A percentile compares a stretch with the other conserved stretches of the same genome.
Evolutionary conservation across 495 filamentous ascomycete species (phyloP).

Genomic region (Venustampulla echinocandica): DNA sequence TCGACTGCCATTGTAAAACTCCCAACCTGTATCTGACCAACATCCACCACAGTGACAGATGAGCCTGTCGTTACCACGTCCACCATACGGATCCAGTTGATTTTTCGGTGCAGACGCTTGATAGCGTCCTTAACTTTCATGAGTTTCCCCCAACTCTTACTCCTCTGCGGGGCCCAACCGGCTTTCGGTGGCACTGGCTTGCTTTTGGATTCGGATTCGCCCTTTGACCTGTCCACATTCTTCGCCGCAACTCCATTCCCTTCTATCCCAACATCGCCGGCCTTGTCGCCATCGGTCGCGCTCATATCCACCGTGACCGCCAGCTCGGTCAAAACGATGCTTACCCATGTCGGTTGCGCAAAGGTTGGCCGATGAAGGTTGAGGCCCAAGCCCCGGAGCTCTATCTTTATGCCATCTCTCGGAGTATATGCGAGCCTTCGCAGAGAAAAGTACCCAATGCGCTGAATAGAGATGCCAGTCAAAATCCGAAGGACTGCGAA

Average conservation of each 20-base stretch:
- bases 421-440: slow-evolving; percentile 83
- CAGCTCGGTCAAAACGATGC: slow-evolving; percentile 74
- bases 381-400: slow-evolving; percentile 81
- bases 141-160: slow-evolving; percentile 69
- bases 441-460: slow-evolving; percentile 84
- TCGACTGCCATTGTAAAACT: slow-evolving; percentile 80
- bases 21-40: slow-evolving; percentile 77
- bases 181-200: slow-evolving; percentile 9
- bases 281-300: slow-evolving; percentile 42
- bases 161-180: slow-evolving; percentile 32
- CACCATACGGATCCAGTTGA: slow-evolving; percentile 82
- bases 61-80: slow-evolving; percentile 83
- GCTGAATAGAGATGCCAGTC: slow-evolving; percentile 92
- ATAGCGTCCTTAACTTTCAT: slow-evolving; percentile 71
- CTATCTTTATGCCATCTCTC: slow-evolving; percentile 76
- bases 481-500: slow-evolving; percentile 89
- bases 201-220: slow-evolving; percentile 15
- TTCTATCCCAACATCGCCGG: slow-evolving; percentile 14
- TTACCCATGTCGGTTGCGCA: slow-evolving; percentile 94
- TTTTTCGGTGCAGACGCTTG: slow-evolving; percentile 75
- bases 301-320: slow-evolving; percentile 73
- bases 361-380: slow-evolving; percentile 89
- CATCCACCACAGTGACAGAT: slow-evolving; percentile 61
- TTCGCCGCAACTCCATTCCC: slow-evolving; percentile 17
- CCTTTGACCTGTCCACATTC: slow-evolving; percentile 18